Base-by-base conservation (phyloP, 768 basidiomycete species). In the Sarcodon sp. region DNA sequence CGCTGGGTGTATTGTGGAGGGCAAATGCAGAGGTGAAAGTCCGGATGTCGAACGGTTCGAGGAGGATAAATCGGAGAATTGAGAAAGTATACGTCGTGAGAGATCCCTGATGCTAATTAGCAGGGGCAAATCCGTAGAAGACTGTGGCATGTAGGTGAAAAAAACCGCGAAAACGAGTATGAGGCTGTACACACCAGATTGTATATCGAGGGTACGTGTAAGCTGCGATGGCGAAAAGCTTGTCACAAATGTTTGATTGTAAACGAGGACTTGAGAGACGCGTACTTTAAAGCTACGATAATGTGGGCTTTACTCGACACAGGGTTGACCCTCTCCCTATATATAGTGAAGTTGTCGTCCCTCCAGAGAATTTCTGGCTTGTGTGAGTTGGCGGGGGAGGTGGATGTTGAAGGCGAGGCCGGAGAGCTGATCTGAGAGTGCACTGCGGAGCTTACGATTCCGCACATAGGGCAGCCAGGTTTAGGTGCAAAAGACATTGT, bases 151-250 rank as follows among this genome's bases (percentile, higher is more conserved):
- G 57, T 31, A 44, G 48, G 47, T 52, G 43, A 46, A 11, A 45
- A 50, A 6, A 47, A 45, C 38, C 33, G 21, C 37, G 34, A 43
- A 43, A 43, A 8, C 13, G 32, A 13, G 32, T 38, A 45, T 48
- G 36, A 34, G 11, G 39, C 16, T 7, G 10, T 36, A 72, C 81
- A 41, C 59, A 83, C 81, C 47, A 87, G 71, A 35, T 70, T 75
- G 60, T 87, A 87, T 61, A 86, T 71, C 52, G 83, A 87, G 21
- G 83, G 81, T 47, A 87, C 82, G 64, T 87, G 83, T 35, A 86
- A 68, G 61, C 85, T 87, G 59, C 16, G 35, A 21, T n/a, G 21
- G n/a, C n/a, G 45, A 10, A 47, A 46, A 44, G 43, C 5, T 39
- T 13, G 33, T 47, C 15, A 50, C 55, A 31, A 58, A 45, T 44